Percentiles rank a stretch among this genome's conserved stretches.
Evolutionary conservation across 495 filamentous ascomycete genomes (phyloP).

Genomic region (Penicillium macrosclerotiorum): DNA sequence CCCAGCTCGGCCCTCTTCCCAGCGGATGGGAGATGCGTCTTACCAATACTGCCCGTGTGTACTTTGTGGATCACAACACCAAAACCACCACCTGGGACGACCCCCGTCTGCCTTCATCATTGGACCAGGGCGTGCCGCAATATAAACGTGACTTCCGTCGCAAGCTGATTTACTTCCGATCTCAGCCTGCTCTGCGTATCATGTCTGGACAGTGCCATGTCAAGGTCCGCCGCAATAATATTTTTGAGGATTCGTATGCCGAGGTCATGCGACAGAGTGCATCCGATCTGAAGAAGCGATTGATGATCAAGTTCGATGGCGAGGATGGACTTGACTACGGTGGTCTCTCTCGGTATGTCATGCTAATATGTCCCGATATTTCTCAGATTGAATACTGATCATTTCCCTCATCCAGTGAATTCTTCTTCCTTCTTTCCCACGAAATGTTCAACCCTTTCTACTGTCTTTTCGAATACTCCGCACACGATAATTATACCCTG

Average conservation of each 20-base stretch:
- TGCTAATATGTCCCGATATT: not conserved
- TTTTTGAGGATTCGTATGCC: constrained; percentile 98
- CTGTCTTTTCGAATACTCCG: constrained; percentile 99
- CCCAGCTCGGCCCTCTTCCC: constrained; percentile 91
- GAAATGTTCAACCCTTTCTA: constrained; percentile 99
- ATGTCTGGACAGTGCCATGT: constrained; percentile 96
- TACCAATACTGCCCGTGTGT: constrained; percentile 95
- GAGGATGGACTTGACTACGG: constrained; percentile 98
- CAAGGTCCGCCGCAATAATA: constrained; percentile 93
- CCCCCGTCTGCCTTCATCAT: constrained; percentile 87
- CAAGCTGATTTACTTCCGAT: constrained; percentile 98
- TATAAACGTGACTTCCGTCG: constrained; percentile 98
- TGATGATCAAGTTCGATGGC: constrained; percentile 99
- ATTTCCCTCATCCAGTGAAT: constrained; percentile 73
- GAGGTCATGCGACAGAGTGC: constrained; percentile 97
- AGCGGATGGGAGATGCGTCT: constrained; percentile 99
- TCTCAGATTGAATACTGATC: constrained; percentile 22
- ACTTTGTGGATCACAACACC: constrained; percentile 99
- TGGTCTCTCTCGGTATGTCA: constrained; percentile 76
- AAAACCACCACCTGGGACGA: constrained; percentile 99
- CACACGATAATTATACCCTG: constrained; percentile 99
- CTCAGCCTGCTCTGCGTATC: constrained; percentile 93
- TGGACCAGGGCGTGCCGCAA: constrained; percentile 98
- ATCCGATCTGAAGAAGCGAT: constrained; percentile 92
- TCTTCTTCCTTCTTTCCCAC: constrained; percentile 99